Base-by-base conservation (phyloP, 768 basidiomycete genomes). In the Suillus clintonianus region DNA sequence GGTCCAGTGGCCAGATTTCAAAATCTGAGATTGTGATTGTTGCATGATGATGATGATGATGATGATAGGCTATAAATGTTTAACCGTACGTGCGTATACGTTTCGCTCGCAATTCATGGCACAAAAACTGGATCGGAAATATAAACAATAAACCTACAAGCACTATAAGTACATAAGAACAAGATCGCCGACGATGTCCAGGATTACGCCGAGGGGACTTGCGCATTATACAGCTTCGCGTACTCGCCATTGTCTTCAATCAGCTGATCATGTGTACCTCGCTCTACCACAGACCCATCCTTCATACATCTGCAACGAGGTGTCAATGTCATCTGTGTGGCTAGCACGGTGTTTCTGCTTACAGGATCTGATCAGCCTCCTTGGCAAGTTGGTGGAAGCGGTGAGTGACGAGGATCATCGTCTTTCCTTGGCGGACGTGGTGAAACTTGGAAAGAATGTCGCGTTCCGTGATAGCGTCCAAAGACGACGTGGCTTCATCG, bases 401-500 rank as follows among this genome's bases (percentile, higher is more conserved):
- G 67, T 89, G 87, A 0, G 84, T 85, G 8, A 87, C 84, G 48
- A 86, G 79, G 14, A 89, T 73, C 72, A 85, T 55, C 22, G 86
- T 88, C 72, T 82, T 86, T 1, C 82, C 85, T 14, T 73, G 68
- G 5, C 82, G 77, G 32, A 70, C 65, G 1, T 69, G 66, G 4
- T 76, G 72, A 39, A 87, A 70, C 11, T 74, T 72, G 17, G 77
- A 66, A 59, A 86, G 79, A 13, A 88, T 74, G 1, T 80, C 73
- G 15, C 77, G 79, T 69, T 89, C 88, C 0, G 79, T 82, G 50
- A 82, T 72, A 10, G 88, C 80, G 59, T 89, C 88, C 45, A 88
- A 66, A 3, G 84, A 81, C 0, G 86, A 85, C 43, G 80, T 86
- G 0, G 87, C 86, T 68, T 89, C 87, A 64, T 89, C 88, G 3